Conservation (phyloP, 257 asterid species). For the Ophiorrhiza pumila region DNA sequence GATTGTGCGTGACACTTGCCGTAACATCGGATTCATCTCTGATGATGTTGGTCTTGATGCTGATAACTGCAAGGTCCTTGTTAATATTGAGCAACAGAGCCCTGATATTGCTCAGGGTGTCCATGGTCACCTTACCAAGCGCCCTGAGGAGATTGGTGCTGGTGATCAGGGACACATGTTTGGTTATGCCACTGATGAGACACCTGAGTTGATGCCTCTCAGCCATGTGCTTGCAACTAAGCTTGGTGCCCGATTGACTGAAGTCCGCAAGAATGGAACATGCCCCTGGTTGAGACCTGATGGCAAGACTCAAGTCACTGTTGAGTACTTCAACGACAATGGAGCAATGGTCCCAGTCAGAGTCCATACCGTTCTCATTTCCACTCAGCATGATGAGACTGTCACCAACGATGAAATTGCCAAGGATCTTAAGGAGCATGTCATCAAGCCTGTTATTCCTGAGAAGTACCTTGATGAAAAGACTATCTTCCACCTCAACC, state of each 20-base stretch:
- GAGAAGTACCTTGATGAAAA: slow-evolving; percentile 64
- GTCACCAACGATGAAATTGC: slow-evolving; percentile 64
- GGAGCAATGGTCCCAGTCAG: slow-evolving; percentile 59
- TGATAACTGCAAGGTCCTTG: slow-evolving; percentile 59
- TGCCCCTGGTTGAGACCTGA: slow-evolving; percentile 69
- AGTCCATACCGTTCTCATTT: slow-evolving; percentile 61
- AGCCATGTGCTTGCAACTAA: slow-evolving; percentile 64
- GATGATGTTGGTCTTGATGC: slow-evolving; percentile 64
- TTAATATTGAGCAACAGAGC: slow-evolving; percentile 54
- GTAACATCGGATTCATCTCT: slow-evolving; percentile 48
- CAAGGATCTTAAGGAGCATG: slow-evolving; percentile 55
- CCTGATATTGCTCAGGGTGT: slow-evolving; percentile 67
- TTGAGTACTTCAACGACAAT: slow-evolving; percentile 55
- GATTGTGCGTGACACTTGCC: slow-evolving; percentile 61
- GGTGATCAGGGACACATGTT: slow-evolving; percentile 69
- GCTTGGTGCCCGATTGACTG: slow-evolving; percentile 55
- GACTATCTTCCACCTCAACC: slow-evolving; percentile 63
- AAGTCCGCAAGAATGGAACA: slow-evolving; percentile 56
- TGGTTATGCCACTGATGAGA: slow-evolving; percentile 63
- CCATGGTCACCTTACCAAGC: slow-evolving; percentile 57
- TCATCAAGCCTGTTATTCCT: slow-evolving; percentile 54
- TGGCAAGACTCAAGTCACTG: slow-evolving; percentile 62
- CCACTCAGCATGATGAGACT: slow-evolving; percentile 64
- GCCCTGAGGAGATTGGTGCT: slow-evolving; percentile 61
- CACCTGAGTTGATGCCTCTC: slow-evolving; percentile 64